Base-by-base conservation (phyloP, 805 yeast genomes). In the Blastobotrys peoriensis region DNA sequence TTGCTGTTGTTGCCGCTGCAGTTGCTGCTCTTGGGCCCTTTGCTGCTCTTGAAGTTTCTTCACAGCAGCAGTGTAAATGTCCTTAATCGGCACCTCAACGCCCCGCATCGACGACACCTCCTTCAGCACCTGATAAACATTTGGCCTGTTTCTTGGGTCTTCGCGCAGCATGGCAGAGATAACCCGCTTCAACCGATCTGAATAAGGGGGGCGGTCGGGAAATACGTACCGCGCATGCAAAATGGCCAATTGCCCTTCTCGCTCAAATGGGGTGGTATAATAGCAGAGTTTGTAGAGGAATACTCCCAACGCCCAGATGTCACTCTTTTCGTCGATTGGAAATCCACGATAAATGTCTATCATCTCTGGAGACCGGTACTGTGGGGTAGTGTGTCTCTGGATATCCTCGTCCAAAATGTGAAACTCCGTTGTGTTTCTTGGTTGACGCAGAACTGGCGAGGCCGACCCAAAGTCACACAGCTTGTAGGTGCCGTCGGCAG, bases 301-400 rank as follows among this genome's bases (percentile, higher is more conserved):
- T 25, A 93, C 82, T 8, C 98, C 98, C 39, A 91, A 67, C 0
- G 98, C 98, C 98, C 98, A 91, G 39, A 91, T 85, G 65, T 91
- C 98, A 5, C 91, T 74, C 63, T 87, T 87, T 57, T 89, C 94
- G 63, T 91, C 93, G 34, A 91, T 84, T 1, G 96, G 93, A 38
- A 79, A 67, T 4, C 88, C 85, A 38, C 87, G 70, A 60, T 83
- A 82, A 20, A 89, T 71, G 64, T 91, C 97, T 45, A 91, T 77
- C 98, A 91, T 93, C 61, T 91, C 98, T 0, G 98, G 98, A 0
- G 94, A 73, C 51, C 98, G 71, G 61, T 91, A 91, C 63, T 93
- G 98, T 13, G 96, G 95, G 3, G 98, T 91, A 0, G 98, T 91
- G 59, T 91, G 95, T 51, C 81, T 79, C 57, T 86, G 76, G 45